Percentiles rank a stretch among this genome's conserved stretches.
phyloP scores from a whole-genome alignment of 225 moss, liverwort and hornwort species.

The Sphagnum tenellum region DNA sequence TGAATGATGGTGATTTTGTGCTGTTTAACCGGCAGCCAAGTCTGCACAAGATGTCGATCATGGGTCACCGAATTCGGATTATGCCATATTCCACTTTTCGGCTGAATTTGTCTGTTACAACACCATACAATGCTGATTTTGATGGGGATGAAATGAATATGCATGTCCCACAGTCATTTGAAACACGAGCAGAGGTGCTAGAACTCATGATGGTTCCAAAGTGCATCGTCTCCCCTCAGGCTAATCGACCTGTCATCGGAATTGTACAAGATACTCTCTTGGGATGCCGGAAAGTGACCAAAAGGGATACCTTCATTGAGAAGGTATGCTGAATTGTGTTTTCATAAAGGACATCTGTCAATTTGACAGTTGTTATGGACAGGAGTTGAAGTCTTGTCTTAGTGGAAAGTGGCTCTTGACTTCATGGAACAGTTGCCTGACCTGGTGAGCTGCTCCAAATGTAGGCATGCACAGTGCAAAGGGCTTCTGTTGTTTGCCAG shows the following conservation, averaged over 20 bases:
- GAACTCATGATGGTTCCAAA: conserved; percentile 99
- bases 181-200: conserved; percentile 96
- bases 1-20: conserved; percentile 98
- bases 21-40: conserved; percentile 98
- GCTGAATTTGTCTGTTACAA: conserved; percentile 89
- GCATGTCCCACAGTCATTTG: conserved; percentile 99
- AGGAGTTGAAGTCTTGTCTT: too few relatives aligned
- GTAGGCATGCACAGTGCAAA: too few relatives aligned
- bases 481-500: too few relatives aligned
- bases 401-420: too few relatives aligned
- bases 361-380: too few relatives aligned
- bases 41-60: conserved; percentile 99
- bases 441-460: too few relatives aligned
- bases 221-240: conserved; percentile 95
- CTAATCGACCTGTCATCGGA: conserved; percentile 95
- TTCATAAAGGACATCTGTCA: too few relatives aligned
- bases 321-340: conserved; percentile 36
- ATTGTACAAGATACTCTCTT: conserved; percentile 98
- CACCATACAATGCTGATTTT: conserved; percentile 99
- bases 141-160: conserved; percentile 99
- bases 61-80: conserved; percentile 95
- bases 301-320: conserved; percentile 95
- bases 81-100: conserved; percentile 99
- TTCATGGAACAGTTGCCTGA: too few relatives aligned
- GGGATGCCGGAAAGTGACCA: conserved; percentile 96